Evolutionary conservation across 139 green algal genomes (phyloP), one percentile per base, ranked within the genome.

Genomic region (Micractinium conductrix): DNA sequence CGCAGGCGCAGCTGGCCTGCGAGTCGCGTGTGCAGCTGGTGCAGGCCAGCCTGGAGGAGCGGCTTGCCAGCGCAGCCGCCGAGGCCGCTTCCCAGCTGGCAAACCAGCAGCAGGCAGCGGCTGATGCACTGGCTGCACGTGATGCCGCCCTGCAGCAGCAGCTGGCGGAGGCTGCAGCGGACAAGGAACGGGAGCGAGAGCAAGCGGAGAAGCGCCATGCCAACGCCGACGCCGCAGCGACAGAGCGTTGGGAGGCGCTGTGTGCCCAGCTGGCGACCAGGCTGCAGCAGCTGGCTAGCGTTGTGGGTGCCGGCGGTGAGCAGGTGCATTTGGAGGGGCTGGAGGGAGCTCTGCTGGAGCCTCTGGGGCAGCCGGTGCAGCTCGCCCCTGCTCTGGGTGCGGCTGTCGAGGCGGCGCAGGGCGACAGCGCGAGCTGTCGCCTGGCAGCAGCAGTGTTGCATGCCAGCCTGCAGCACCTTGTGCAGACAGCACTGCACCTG

Each of bases 81-180:
- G 70, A 53, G 10, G 70, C 70, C 10, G 70, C 42, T 9, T 16
- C 70, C n/a, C 19, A 30, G 42, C 43, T 78, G 42, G 70, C 70
- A 33, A 22, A 37, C 42, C 70, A 78, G 70, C 70, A 78, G 43
- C 42, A 78, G 70, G 70, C 42, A 2, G 70, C 42, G 0, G 70
- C 70, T 6, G 70, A 28, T 1, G 28, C 21, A 1, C 70, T 78
- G 42, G 70, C 70, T 55, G 70, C 70, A 2, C 30, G 70, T 19
- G 70, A 78, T 28, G 70, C 70, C n/a, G 42, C 70, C 28, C 70
- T 78, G 43, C 40, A 78, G 43, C 42, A 58, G 70, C 70, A 78
- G 42, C 70, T 78, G 70, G 70, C 70, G 12, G 28, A 78, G 28
- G 70, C 42, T 6, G 42, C 28, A 21, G 42, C 70, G 24, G 43